Evolutionary conservation across 1,139 yeast species (phyloP).

Genomic region (Yarrowia galli): DNA sequence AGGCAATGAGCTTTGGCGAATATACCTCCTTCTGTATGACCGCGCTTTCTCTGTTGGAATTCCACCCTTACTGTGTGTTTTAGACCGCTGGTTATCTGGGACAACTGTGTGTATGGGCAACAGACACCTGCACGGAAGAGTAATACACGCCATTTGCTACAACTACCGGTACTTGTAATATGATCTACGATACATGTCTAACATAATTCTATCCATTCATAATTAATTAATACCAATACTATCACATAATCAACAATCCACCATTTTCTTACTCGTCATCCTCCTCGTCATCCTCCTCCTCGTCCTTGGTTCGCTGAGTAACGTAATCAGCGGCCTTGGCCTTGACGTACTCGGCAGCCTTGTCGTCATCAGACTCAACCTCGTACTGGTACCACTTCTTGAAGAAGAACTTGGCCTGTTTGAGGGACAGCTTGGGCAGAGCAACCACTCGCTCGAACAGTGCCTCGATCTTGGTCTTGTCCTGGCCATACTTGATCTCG

Average conservation of each 20-base stretch:
- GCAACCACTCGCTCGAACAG: constrained; percentile 77
- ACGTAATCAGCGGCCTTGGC: constrained; percentile 89
- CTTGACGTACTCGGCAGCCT: constrained; percentile 82
- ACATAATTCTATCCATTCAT: constrained; percentile 29
- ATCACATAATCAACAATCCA: constrained; percentile 24
- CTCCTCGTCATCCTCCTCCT: constrained; percentile 39
- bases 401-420: constrained; percentile 94
- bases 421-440: constrained; percentile 69
- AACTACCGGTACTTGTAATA: too few relatives aligned
- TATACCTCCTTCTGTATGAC: too few relatives aligned
- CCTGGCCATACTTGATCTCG: constrained; percentile 69
- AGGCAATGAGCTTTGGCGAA: too few relatives aligned
- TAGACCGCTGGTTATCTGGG: too few relatives aligned
- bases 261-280: constrained; percentile 38
- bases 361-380: constrained; percentile 70
- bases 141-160: not conserved
- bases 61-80: too few relatives aligned
- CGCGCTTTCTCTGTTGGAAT: too few relatives aligned
- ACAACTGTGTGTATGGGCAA: too few relatives aligned
- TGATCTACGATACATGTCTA: not conserved
- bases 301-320: constrained; percentile 40
- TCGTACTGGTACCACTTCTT: constrained; percentile 89
- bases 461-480: constrained; percentile 70
- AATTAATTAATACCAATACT: constrained; percentile 33
- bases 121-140: too few relatives aligned